Base-by-base conservation (phyloP, 2,329 filamentous ascomycete species). In the Hypoxylon sp. region DNA sequence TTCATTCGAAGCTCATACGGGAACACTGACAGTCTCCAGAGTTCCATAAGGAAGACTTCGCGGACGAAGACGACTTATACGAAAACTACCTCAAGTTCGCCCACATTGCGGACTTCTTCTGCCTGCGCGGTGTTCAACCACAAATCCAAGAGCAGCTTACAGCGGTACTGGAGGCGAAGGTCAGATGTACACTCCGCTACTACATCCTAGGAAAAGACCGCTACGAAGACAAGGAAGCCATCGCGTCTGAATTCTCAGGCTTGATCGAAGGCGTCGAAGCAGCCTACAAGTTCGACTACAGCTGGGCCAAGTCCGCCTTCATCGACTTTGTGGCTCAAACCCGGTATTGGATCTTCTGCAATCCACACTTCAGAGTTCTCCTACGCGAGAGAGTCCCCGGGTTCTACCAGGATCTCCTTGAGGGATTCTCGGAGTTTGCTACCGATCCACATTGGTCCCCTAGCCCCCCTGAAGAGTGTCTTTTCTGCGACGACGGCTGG, bases 301-400 rank as follows among this genome's bases (percentile, higher is more conserved):
- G 33, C n/a, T 55, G 52, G 52, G 52, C 52, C 11, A 44, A 45
- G 8, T n/a, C 16, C 7, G 3, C 14, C 6, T 45, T 45, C 40
- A 2, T 36, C 40, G 8, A n/a, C 1, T 12, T 55, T 8, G 52
- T 55, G 2, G 40, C 16, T 14, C n/a, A 7, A 9, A 45, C 52
- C 5, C 14, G 46, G 4, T 45, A 32, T 16, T 44, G 52, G 38
- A n/a, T 55, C 4, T 55, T 45, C 52, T 44, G 26, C 38, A 55
- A 55, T 22, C 9, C 9, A 20, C 2, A 16, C n/a, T 33, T 55
- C n/a, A n/a, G n/a, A n/a, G n/a, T n/a, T n/a, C n/a, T n/a, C n/a
- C n/a, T n/a, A n/a, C 46, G 52, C 52, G 36, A 46, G 52, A 8
- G 18, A 7, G 22, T 55, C 16, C 38, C 38, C 2, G 11, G 9